A percentile compares a stretch with the other conserved stretches of the same genome.
These are phyloP conservation scores for Fragaria iinumae DNA, from an alignment of 306 rosid species.

Conservation along the genomic window DNA sequence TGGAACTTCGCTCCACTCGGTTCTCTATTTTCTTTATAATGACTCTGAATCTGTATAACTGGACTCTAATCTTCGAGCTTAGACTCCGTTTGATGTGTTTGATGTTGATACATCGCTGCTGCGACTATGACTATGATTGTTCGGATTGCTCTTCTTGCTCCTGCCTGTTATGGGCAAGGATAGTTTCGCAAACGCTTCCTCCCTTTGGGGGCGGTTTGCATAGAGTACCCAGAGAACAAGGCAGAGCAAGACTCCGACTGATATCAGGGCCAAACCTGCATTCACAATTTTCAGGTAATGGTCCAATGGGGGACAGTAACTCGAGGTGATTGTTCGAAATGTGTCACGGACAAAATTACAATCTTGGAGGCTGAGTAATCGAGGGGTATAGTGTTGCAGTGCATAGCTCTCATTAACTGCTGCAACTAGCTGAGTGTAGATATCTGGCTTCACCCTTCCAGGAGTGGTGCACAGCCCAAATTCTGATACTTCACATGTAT, in stretches of 20 bases:
- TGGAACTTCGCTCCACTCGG: conserved; percentile 77
- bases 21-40: conserved; percentile 15
- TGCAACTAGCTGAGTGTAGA: conserved; percentile 62
- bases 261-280: conserved; percentile 78
- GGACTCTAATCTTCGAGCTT: conserved; percentile 10
- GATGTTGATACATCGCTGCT: conserved; percentile 30
- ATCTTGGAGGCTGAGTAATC: conserved; percentile 74
- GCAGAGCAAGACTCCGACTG: conserved; percentile 84
- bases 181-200: conserved; percentile 67
- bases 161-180: conserved; percentile 41
- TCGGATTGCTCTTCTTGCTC: conserved; percentile 29
- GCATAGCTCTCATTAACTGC: conserved; percentile 92
- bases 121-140: conserved; percentile 8
- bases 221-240: conserved; percentile 91
- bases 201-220: conserved; percentile 91
- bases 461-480: conserved; percentile 54
- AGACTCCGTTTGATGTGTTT: conserved; percentile 36
- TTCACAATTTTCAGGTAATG: conserved; percentile 63
- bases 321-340: conserved; percentile 64
- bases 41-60: not conserved
- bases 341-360: conserved; percentile 93
- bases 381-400: conserved; percentile 85
- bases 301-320: conserved; percentile 73
- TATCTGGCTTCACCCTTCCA: conserved; percentile 78
- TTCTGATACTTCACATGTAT: conserved; percentile 63